Evolutionary conservation across 345 rosid genomes (phyloP).

Genomic region (Passiflora organensis): DNA sequence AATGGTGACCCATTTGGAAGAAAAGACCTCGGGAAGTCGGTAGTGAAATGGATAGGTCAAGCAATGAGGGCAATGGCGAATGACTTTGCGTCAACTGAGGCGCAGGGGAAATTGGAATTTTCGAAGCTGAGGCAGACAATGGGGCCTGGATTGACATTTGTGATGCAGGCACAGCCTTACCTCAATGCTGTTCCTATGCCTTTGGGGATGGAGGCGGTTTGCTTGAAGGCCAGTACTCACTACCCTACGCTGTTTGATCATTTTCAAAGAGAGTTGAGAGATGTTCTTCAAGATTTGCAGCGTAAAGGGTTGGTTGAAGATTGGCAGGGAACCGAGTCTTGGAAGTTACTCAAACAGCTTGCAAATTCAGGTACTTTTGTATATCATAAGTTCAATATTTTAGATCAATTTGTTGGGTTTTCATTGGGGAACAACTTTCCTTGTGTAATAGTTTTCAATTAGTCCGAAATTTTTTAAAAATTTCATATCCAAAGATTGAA

Average conservation of each 20-base stretch:
- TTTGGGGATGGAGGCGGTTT: conserved; percentile 62
- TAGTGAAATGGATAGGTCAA: conserved; percentile 73
- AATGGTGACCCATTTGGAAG: conserved; percentile 85
- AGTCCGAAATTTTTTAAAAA: neutral
- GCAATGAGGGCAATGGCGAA: conserved; percentile 83
- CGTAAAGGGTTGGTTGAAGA: conserved; percentile 39
- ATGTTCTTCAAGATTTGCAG: conserved; percentile 66
- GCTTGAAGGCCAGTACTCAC: conserved; percentile 84
- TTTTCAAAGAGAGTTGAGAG: conserved; percentile 86
- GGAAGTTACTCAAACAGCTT: conserved; percentile 92
- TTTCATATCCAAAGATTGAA: no score
- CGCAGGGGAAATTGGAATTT: conserved; percentile 79
- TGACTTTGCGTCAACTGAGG: conserved; percentile 72
- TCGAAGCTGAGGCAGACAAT: conserved; percentile 57
- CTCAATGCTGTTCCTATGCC: conserved; percentile 86
- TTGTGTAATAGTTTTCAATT: neutral
- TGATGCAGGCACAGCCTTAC: conserved; percentile 81
- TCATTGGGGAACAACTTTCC: neutral
- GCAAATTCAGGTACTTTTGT: conserved; percentile 64
- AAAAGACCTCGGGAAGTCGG: conserved; percentile 69
- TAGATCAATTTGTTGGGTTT: no score
- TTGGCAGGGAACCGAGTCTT: conserved; percentile 70
- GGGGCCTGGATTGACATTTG: conserved; percentile 90
- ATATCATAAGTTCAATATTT: no score
- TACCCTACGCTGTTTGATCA: conserved; percentile 88